Evolutionary conservation across 768 basidiomycete species (phyloP).

Genomic region (Cystobasidium onofrii): DNA sequence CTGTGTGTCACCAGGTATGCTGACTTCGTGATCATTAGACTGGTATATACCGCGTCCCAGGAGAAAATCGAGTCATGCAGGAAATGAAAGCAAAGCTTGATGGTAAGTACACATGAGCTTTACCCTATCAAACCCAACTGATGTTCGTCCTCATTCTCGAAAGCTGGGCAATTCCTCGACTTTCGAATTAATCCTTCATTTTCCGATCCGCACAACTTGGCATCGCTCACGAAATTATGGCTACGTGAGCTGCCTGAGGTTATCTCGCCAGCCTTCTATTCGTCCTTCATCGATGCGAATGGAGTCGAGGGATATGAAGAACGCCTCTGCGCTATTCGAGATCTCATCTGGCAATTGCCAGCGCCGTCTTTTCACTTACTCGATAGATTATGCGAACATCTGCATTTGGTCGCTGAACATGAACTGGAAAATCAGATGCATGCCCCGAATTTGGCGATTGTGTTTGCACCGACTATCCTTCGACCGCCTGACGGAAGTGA

Average conservation of each 20-base stretch:
- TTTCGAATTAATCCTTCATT: background rate
- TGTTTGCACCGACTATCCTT: constrained; percentile 38
- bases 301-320: constrained; percentile 36
- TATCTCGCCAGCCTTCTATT: constrained; percentile 33
- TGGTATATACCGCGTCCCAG: constrained; percentile 39
- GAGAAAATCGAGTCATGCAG: constrained; percentile 32
- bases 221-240: constrained; percentile 38
- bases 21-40: background rate
- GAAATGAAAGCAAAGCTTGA: constrained; percentile 29
- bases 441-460: constrained; percentile 34
- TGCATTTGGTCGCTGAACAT: constrained; percentile 31
- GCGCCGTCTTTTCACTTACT: constrained; percentile 36
- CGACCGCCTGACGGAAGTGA: constrained; percentile 11
- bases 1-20: too few relatives aligned
- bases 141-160: too few relatives aligned
- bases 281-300: constrained; percentile 35
- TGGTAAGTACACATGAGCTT: too few relatives aligned
- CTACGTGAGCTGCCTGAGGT: constrained; percentile 39
- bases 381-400: constrained; percentile 36
- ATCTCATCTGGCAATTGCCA: constrained; percentile 38
- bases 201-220: constrained; percentile 38
- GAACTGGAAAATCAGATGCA: constrained; percentile 39
- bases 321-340: constrained; percentile 36
- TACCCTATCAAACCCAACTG: too few relatives aligned
- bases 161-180: background rate